Evolutionary conservation across 805 yeast genomes (phyloP).

Genomic region (Ogataea methanolica): DNA sequence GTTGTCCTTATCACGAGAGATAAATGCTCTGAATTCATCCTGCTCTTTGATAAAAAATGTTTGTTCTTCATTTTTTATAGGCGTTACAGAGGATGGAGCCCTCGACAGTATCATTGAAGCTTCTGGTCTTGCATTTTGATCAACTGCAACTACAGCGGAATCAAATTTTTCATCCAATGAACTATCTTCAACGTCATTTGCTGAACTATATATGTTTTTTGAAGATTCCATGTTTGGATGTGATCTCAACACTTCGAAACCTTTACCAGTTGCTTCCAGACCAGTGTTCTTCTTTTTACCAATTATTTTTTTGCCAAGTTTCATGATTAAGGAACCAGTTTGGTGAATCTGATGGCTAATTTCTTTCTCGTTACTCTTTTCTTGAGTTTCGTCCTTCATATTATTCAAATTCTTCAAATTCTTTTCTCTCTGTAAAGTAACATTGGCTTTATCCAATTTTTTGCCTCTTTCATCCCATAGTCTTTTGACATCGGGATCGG

Average conservation of each 20-base stretch:
- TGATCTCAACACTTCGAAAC: constrained; percentile 31
- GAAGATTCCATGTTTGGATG: constrained; percentile 3
- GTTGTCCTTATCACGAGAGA: not conserved
- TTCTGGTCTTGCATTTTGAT: no score
- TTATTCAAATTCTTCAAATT: not conserved
- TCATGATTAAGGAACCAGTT: not conserved
- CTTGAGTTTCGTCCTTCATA: not conserved
- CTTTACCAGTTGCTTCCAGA: constrained; percentile 1
- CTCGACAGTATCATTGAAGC: not conserved
- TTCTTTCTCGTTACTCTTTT: no score
- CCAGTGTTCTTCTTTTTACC: not conserved
- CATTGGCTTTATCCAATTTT: constrained; percentile 17
- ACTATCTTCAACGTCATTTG: not conserved
- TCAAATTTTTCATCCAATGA: not conserved
- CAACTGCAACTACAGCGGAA: no score
- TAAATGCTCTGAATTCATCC: not conserved
- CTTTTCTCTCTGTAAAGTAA: not conserved
- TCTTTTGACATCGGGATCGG: constrained; percentile 48
- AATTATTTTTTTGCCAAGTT: not conserved
- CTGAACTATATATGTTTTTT: not conserved
- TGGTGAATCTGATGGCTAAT: not conserved
- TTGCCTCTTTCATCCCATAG: constrained; percentile 47
- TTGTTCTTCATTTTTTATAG: not conserved
- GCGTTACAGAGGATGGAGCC: not conserved
- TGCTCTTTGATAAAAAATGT: not conserved